Conservation (phyloP, 192 early-diverging fungal species). For the Linnemannia zychae region DNA sequence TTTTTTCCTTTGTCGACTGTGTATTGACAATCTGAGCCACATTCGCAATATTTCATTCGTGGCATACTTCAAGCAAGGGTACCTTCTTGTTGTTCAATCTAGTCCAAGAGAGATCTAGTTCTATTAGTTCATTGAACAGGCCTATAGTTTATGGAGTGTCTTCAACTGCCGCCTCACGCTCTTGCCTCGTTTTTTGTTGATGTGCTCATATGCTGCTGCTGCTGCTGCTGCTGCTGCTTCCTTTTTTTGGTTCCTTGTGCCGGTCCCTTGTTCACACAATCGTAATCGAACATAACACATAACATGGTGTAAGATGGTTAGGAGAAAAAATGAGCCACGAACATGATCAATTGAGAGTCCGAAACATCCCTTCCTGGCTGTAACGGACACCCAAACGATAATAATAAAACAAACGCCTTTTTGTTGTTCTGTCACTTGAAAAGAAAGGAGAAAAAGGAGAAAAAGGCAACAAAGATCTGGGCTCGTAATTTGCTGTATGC, state of each 20-base stretch:
- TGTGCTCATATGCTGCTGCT: background rate
- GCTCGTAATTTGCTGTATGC: slow-evolving; percentile 3
- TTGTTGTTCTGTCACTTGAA: slow-evolving; percentile 12
- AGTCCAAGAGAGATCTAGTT: background rate
- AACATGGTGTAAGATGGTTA: background rate
- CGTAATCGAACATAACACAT: background rate
- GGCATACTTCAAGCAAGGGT: background rate
- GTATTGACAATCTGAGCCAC: background rate
- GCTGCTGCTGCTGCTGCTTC: background rate
- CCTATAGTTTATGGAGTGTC: background rate
- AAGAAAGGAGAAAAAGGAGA: background rate
- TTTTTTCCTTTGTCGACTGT: background rate
- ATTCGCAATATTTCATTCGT: background rate
- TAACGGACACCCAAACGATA: slow-evolving; percentile 2
- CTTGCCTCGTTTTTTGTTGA: slow-evolving; percentile 3
- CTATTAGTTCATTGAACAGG: background rate
- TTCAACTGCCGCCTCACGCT: slow-evolving; percentile 5
- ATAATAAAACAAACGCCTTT: background rate
- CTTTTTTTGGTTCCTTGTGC: background rate
- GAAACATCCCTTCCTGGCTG: background rate
- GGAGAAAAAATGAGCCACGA: slow-evolving; percentile 6
- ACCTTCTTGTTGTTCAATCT: background rate
- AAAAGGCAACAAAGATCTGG: background rate
- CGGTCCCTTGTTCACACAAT: background rate
- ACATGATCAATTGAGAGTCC: background rate